Evolutionary conservation across 78 protist species (phyloP).

Genomic region (Mastigamoeba balamuthi): DNA sequence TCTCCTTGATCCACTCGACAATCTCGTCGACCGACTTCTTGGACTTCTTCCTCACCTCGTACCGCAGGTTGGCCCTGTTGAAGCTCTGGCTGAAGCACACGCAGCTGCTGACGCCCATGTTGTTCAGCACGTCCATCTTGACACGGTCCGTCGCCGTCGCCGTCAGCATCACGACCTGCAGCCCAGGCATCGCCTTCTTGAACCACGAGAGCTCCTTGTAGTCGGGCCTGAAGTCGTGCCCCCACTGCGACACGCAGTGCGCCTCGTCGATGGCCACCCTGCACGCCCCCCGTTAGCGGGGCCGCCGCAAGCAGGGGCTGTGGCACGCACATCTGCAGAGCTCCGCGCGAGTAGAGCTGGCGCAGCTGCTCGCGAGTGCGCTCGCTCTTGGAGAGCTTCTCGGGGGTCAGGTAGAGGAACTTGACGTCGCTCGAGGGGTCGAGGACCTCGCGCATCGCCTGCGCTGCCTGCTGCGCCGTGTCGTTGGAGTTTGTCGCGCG

Average conservation of each 20-base stretch:
- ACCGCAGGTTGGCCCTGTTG: slow-evolving; percentile 84
- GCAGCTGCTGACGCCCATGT: slow-evolving; percentile 25
- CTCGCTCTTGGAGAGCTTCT: slow-evolving; percentile 13
- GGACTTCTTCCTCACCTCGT: slow-evolving; percentile 21
- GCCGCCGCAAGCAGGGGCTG: too few species aligned
- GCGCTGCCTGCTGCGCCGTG: too few species aligned
- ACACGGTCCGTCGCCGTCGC: slow-evolving; percentile 76
- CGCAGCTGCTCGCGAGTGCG: background rate
- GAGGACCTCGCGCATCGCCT: too few species aligned
- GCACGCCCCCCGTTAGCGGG: too few species aligned
- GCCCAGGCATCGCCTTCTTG: slow-evolving; percentile 13
- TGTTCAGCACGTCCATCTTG: slow-evolving; percentile 18
- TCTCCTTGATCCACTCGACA: background rate
- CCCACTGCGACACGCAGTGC: slow-evolving; percentile 97
- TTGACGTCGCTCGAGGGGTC: too few species aligned
- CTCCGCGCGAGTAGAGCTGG: background rate
- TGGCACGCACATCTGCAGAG: too few species aligned
- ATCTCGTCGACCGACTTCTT: slow-evolving; percentile 10
- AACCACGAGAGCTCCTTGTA: slow-evolving; percentile 42
- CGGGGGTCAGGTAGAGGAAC: slow-evolving; percentile 72
- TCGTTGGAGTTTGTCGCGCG: too few species aligned
- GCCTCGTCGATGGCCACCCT: slow-evolving; percentile 92
- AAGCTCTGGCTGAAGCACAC: slow-evolving; percentile 50
- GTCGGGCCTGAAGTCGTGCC: slow-evolving; percentile 90
- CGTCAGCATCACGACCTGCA: slow-evolving; percentile 38